Percentiles rank a stretch among this genome's conserved stretches.
These are phyloP conservation scores for Penicillium sp. DNA, from an alignment of 2,329 filamentous ascomycete genomes.

Conservation along the genomic window DNA sequence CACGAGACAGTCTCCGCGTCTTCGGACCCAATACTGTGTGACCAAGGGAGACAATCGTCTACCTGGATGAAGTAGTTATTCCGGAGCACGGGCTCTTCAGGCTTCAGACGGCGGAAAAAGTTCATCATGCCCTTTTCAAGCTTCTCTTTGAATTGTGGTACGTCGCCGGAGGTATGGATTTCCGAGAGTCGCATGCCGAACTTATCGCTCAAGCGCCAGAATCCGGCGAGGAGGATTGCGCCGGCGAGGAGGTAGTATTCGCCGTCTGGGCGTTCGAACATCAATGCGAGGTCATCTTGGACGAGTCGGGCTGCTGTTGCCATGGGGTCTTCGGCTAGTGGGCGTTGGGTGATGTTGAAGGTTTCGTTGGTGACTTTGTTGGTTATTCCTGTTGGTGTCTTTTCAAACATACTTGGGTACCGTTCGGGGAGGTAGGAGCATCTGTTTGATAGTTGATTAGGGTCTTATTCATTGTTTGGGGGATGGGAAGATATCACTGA, in stretches of 20 bases:
- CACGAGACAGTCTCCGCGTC: constrained; percentile 69
- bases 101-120: constrained; percentile 74
- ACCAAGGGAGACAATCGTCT: constrained; percentile 77
- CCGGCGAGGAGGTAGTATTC: constrained; percentile 82
- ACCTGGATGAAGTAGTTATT: constrained; percentile 92
- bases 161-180: constrained; percentile 78
- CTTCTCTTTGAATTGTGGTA: constrained; percentile 72
- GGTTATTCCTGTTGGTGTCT: constrained; percentile 67
- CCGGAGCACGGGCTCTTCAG: constrained; percentile 67
- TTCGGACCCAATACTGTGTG: constrained; percentile 73
- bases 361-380: constrained; percentile 73
- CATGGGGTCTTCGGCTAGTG: constrained; percentile 78
- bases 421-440: constrained; percentile 71
- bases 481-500: constrained; percentile 28
- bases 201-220: constrained; percentile 83
- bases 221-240: constrained; percentile 75
- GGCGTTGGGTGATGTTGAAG: constrained; percentile 69
- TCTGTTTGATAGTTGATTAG: constrained; percentile 22
- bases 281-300: constrained; percentile 82
- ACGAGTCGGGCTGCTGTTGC: constrained; percentile 71
- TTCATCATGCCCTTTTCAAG: constrained; percentile 79
- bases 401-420: constrained; percentile 72
- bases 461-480: constrained; percentile 1
- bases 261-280: constrained; percentile 76
- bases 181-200: constrained; percentile 77